A percentile compares a stretch with the other conserved stretches of the same genome.
These are phyloP conservation scores for Solanum rostratum DNA, from an alignment of 257 asterid species.

Conservation along the genomic window DNA sequence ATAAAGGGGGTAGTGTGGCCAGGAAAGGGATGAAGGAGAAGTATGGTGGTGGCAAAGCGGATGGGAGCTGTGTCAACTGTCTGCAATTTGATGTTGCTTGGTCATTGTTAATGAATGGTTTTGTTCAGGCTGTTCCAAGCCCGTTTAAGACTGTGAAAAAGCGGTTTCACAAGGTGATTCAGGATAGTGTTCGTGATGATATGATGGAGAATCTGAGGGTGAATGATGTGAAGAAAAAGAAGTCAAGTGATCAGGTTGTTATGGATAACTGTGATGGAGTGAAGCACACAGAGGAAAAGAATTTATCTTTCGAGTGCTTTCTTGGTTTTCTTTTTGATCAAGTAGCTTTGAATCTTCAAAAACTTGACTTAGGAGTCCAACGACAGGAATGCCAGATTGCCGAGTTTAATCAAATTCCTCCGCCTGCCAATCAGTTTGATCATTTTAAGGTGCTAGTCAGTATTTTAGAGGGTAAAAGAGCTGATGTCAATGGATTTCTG, in stretches of 20 bases:
- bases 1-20: constrained; percentile 14
- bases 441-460: constrained; percentile 43
- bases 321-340: constrained; percentile 68
- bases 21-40: constrained; percentile 54
- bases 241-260: not conserved
- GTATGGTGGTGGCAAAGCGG: constrained; percentile 35
- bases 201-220: constrained; percentile 10
- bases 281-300: constrained; percentile 42
- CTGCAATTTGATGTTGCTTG: constrained; percentile 57
- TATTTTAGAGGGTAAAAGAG: constrained; percentile 76
- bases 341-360: constrained; percentile 46
- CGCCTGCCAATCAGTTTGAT: constrained; percentile 34
- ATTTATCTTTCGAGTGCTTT: constrained; percentile 49
- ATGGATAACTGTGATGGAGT: constrained; percentile 3
- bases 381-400: constrained; percentile 31
- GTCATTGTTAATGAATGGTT: constrained; percentile 49
- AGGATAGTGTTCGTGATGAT: constrained; percentile 12
- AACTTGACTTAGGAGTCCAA: constrained; percentile 40
- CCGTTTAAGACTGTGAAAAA: constrained; percentile 52
- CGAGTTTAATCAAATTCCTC: constrained; percentile 12
- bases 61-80: constrained; percentile 38
- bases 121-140: constrained; percentile 62
- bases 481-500: constrained; percentile 65
- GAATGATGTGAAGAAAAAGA: constrained; percentile 25
- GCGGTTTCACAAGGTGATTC: constrained; percentile 29